Evolutionary conservation across 1,284 basidiomycete species (phyloP).

Genomic region (Apiotrichum gracile): DNA sequence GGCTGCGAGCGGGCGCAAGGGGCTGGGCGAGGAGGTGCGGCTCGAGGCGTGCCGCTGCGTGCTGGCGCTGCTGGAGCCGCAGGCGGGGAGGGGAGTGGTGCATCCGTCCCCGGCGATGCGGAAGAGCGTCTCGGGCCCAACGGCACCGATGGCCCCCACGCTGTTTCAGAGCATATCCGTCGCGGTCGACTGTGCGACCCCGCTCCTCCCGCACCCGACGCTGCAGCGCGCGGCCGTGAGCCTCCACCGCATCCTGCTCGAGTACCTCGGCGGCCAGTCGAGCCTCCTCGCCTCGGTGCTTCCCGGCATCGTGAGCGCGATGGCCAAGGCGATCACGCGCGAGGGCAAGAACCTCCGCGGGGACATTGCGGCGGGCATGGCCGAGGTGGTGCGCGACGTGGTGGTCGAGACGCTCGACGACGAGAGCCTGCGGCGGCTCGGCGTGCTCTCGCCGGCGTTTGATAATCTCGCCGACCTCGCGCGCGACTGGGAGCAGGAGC

Average conservation of each 20-base stretch:
- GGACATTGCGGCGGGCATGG: constrained; percentile 49
- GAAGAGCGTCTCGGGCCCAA: constrained; percentile 47
- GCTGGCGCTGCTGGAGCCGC: constrained; percentile 25
- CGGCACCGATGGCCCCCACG: constrained; percentile 57
- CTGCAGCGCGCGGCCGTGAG: constrained; percentile 63
- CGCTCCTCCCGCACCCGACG: constrained; percentile 55
- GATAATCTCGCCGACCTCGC: constrained; percentile 39
- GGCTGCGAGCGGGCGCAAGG: constrained; percentile 57
- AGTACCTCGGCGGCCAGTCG: constrained; percentile 62
- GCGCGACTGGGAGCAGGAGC: constrained; percentile 23
- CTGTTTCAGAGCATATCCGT: constrained; percentile 75
- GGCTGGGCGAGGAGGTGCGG: constrained; percentile 35
- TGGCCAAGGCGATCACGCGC: constrained; percentile 57
- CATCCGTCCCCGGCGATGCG: constrained; percentile 53
- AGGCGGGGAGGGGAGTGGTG: constrained; percentile 26
- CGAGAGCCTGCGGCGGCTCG: constrained; percentile 56
- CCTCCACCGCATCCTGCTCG: constrained; percentile 56
- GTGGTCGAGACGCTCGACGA: constrained; percentile 54
- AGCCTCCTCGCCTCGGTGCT: constrained; percentile 56
- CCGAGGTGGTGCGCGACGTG: constrained; percentile 56
- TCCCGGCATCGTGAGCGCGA: constrained; percentile 71
- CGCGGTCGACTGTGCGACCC: constrained; percentile 53
- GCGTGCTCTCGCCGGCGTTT: constrained; percentile 53
- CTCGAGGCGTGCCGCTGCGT: constrained; percentile 32
- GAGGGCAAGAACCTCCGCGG: constrained; percentile 42